Conservation (phyloP, 495 filamentous ascomycete species). For the Elasticomyces elasticus region DNA sequence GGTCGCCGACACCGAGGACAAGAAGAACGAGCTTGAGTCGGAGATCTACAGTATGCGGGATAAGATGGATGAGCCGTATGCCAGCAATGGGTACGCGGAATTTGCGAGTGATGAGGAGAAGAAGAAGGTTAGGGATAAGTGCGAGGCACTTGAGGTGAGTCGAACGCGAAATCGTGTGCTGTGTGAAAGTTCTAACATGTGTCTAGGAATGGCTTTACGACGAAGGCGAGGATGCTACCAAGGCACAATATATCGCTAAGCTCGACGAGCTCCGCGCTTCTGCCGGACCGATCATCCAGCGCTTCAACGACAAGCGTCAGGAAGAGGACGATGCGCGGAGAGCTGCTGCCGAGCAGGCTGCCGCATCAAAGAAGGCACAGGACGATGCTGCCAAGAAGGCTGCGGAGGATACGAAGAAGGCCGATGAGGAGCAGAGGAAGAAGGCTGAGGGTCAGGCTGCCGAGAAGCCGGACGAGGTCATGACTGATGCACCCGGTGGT, state of each 20-base stretch:
- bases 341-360: slow-evolving; percentile 65
- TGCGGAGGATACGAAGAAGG: slow-evolving; percentile 55
- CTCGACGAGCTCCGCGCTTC: slow-evolving; percentile 90
- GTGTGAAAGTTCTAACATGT: too few species aligned
- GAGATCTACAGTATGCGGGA: slow-evolving; percentile 93
- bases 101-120: slow-evolving; percentile 92
- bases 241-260: slow-evolving; percentile 85
- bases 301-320: slow-evolving; percentile 89
- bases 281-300: slow-evolving; percentile 83
- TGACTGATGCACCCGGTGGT: slow-evolving; percentile 34
- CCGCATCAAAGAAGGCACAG: slow-evolving; percentile 33
- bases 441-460: slow-evolving; percentile 35
- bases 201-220: slow-evolving; percentile 99
- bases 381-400: slow-evolving; percentile 67
- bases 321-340: slow-evolving; percentile 70
- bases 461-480: slow-evolving; percentile 29
- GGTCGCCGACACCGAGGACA: slow-evolving; percentile 94
- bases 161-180: too few species aligned
- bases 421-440: slow-evolving; percentile 45
- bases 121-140: slow-evolving; percentile 66
- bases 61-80: slow-evolving; percentile 71
- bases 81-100: slow-evolving; percentile 51
- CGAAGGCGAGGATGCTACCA: slow-evolving; percentile 90
- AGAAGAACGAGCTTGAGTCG: slow-evolving; percentile 98
- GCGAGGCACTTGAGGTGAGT: slow-evolving; percentile 73